phyloP scores from a whole-genome alignment of 495 filamentous ascomycete genomes.

The Penicillium canescens region DNA sequence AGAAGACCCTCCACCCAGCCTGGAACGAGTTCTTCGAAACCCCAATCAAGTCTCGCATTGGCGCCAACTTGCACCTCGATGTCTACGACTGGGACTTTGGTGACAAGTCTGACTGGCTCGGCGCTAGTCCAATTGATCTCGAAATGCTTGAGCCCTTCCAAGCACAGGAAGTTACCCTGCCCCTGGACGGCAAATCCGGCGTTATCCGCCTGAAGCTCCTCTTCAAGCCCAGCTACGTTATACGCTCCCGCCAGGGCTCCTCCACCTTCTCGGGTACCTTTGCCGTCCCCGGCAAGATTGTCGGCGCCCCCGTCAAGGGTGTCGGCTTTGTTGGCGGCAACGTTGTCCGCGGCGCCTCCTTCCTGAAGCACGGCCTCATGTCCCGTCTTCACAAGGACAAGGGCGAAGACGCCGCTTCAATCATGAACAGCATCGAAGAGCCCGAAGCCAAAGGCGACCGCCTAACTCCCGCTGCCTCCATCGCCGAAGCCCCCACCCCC shows the following conservation, averaged over 20 bases:
- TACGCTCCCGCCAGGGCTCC: slow-evolving; percentile 82
- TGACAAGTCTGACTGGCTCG: slow-evolving; percentile 85
- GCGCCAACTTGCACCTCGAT: slow-evolving; percentile 78
- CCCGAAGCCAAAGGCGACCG: slow-evolving; percentile 31
- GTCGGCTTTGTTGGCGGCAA: slow-evolving; percentile 77
- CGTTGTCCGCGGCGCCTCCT: slow-evolving; percentile 84
- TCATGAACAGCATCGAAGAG: slow-evolving; percentile 29
- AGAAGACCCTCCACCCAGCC: slow-evolving; percentile 91
- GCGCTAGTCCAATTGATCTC: slow-evolving; percentile 75
- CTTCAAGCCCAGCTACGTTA: slow-evolving; percentile 94
- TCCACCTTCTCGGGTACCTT: slow-evolving; percentile 94
- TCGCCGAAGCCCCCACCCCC: slow-evolving; percentile 32
- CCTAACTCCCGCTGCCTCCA: slow-evolving; percentile 33
- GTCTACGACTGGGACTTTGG: slow-evolving; percentile 96
- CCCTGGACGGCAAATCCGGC: slow-evolving; percentile 87
- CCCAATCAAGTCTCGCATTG: slow-evolving; percentile 76
- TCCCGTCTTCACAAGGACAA: slow-evolving; percentile 54
- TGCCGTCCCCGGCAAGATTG: slow-evolving; percentile 84
- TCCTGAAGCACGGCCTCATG: slow-evolving; percentile 78
- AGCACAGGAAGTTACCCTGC: slow-evolving; percentile 67
- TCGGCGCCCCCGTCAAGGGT: slow-evolving; percentile 91
- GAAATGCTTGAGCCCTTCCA: slow-evolving; percentile 81
- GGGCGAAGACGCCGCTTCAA: slow-evolving; percentile 53
- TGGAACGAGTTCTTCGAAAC: slow-evolving; percentile 98
- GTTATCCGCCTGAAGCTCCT: slow-evolving; percentile 77